phyloP scores from a whole-genome alignment of 2,329 filamentous ascomycete genomes.

The Colletotrichum orchidophilum region DNA sequence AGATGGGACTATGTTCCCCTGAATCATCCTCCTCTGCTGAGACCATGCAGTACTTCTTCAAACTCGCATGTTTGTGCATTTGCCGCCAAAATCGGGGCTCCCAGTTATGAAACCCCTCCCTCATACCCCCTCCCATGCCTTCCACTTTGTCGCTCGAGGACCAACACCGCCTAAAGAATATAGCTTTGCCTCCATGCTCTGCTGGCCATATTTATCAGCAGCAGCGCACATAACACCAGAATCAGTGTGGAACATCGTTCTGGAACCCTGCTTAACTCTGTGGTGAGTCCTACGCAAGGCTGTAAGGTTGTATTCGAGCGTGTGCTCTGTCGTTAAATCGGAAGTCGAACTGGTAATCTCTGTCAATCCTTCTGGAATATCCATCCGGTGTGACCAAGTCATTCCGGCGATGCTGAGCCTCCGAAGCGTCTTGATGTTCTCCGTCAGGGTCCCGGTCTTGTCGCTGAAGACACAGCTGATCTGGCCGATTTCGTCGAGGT shows the following conservation, averaged over 20 bases:
- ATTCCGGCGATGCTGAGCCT: slow-evolving; percentile 91
- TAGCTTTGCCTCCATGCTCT: slow-evolving; percentile 3
- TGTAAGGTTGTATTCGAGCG: slow-evolving; percentile 84
- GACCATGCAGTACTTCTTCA: background rate
- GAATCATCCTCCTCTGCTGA: background rate
- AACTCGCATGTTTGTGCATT: slow-evolving; percentile 58
- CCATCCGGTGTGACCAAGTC: slow-evolving; percentile 85
- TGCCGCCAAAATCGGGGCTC: slow-evolving; percentile 67
- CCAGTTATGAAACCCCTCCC: slow-evolving; percentile 54
- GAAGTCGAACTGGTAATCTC: slow-evolving; percentile 44
- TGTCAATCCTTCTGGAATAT: slow-evolving; percentile 65
- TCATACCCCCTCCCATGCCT: slow-evolving; percentile 37
- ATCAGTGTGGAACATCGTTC: background rate
- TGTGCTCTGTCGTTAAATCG: slow-evolving; percentile 74
- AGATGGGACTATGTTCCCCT: too few species aligned
- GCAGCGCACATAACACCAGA: background rate
- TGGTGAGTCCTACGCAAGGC: background rate
- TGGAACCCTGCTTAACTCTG: background rate
- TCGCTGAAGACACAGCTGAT: slow-evolving; percentile 92
- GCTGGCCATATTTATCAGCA: background rate
- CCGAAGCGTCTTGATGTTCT: slow-evolving; percentile 94
- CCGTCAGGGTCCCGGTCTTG: slow-evolving; percentile 93
- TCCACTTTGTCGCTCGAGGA: slow-evolving; percentile 58
- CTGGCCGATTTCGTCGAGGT: slow-evolving; percentile 92
- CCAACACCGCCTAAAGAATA: slow-evolving; percentile 42